Conservation (phyloP, 2,329 filamentous ascomycete species). For the Fusarium sp. region DNA sequence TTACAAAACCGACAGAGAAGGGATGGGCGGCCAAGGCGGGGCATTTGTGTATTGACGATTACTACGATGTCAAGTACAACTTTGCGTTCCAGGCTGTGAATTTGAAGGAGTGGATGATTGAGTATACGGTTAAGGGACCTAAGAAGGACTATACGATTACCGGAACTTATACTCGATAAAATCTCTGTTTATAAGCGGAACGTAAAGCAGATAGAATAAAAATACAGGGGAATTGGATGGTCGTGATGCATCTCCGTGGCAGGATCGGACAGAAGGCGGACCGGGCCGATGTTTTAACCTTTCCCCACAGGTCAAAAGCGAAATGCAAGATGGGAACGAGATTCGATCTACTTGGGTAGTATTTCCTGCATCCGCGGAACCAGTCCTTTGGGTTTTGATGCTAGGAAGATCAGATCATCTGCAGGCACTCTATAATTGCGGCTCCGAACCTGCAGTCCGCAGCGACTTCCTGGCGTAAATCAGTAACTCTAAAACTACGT, state of each 20-base stretch:
- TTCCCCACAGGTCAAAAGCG: conserved; percentile 2
- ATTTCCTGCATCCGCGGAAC: conserved; percentile 3
- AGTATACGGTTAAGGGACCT: conserved; percentile 75
- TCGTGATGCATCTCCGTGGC: neutral
- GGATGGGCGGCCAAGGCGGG: conserved; percentile 73
- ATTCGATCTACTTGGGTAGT: conserved; percentile 7
- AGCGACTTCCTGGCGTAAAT: no score
- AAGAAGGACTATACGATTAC: conserved; percentile 77
- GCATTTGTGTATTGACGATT: conserved; percentile 77
- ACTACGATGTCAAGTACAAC: conserved; percentile 75
- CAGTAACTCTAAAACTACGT: neutral
- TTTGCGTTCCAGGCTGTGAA: conserved; percentile 71
- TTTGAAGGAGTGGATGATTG: conserved; percentile 67
- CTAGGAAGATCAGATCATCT: conserved; percentile 10
- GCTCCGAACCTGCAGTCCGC: neutral
- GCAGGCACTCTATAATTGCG: neutral
- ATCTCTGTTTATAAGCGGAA: no score
- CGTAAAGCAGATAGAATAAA: neutral
- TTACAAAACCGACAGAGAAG: conserved; percentile 54
- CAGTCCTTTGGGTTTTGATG: neutral
- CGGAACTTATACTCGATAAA: conserved; percentile 61
- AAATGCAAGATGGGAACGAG: neutral
- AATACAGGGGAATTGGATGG: neutral
- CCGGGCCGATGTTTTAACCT: conserved; percentile 8
- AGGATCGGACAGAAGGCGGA: neutral